Evolutionary conservation across 2,329 filamentous ascomycete species (phyloP).

Genomic region (Metarhizium sp.): DNA sequence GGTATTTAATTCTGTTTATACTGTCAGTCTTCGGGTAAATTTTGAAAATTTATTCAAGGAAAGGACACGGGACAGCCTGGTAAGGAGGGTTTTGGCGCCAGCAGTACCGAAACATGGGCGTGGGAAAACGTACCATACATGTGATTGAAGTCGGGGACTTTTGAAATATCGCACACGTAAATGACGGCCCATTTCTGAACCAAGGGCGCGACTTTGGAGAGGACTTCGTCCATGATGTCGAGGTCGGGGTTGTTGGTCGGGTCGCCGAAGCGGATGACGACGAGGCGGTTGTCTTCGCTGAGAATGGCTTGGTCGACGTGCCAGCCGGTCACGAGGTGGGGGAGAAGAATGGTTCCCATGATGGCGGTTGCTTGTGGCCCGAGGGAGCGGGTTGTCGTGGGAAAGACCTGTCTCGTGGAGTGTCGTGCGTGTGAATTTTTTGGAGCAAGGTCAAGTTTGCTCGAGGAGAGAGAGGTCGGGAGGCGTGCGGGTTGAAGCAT

Average conservation of each 20-base stretch:
- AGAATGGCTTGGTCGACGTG: conserved; percentile 95
- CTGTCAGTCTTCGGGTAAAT: too few species aligned
- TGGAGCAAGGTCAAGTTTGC: too few species aligned
- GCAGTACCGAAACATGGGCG: background rate
- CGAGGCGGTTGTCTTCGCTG: conserved; percentile 81
- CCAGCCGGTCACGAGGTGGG: conserved; percentile 87
- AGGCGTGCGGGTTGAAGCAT: too few species aligned
- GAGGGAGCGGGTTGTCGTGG: background rate
- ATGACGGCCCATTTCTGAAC: conserved; percentile 92
- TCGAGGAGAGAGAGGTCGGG: too few species aligned
- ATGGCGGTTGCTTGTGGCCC: background rate
- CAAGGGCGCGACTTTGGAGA: conserved; percentile 85
- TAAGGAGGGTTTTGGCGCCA: background rate
- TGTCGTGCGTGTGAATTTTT: too few species aligned
- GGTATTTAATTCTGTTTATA: conserved; percentile 5
- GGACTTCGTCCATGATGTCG: conserved; percentile 80
- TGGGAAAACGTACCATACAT: conserved; percentile 61
- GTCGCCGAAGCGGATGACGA: conserved; percentile 83
- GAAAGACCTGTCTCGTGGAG: background rate
- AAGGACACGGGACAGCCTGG: background rate
- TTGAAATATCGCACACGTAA: conserved; percentile 88
- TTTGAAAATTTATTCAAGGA: background rate
- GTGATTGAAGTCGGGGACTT: conserved; percentile 86
- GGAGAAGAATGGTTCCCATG: conserved; percentile 81
- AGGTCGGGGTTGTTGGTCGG: conserved; percentile 57